Conservation (phyloP, 108 stramenopile genomes). For the Aurantiochytrium sp. region DNA sequence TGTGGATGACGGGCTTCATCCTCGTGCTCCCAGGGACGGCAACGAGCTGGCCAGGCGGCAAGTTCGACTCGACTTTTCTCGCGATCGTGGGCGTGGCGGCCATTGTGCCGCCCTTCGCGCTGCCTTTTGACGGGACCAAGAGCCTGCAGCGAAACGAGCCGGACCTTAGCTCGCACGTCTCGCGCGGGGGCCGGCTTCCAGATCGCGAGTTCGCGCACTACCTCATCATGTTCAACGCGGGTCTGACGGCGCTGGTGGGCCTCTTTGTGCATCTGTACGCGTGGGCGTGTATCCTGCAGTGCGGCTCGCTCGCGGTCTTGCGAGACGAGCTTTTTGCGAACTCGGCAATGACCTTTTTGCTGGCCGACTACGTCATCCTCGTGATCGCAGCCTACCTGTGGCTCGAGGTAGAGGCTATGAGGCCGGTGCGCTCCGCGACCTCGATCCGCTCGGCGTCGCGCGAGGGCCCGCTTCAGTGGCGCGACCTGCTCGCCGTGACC, state of each 20-base stretch:
- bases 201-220: constrained; percentile 10
- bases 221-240: background rate
- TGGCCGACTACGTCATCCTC: background rate
- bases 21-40: background rate
- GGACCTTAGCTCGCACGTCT: background rate
- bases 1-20: background rate
- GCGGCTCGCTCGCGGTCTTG: background rate
- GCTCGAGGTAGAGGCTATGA: constrained; percentile 15
- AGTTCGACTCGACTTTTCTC: background rate
- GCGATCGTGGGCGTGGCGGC: background rate
- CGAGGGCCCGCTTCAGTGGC: background rate
- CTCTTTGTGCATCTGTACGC: constrained; percentile 21
- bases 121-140: background rate
- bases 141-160: background rate
- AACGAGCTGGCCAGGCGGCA: background rate
- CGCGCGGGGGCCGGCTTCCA: background rate
- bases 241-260: background rate
- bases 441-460: background rate
- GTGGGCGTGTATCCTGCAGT: background rate
- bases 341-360: background rate
- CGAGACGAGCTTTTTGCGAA: background rate
- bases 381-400: constrained; percentile 4
- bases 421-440: background rate
- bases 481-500: background rate
- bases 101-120: background rate